These are phyloP conservation scores for Trichosanthes truncata DNA, from an alignment of 306 rosid genomes.

Conservation along the genomic window DNA sequence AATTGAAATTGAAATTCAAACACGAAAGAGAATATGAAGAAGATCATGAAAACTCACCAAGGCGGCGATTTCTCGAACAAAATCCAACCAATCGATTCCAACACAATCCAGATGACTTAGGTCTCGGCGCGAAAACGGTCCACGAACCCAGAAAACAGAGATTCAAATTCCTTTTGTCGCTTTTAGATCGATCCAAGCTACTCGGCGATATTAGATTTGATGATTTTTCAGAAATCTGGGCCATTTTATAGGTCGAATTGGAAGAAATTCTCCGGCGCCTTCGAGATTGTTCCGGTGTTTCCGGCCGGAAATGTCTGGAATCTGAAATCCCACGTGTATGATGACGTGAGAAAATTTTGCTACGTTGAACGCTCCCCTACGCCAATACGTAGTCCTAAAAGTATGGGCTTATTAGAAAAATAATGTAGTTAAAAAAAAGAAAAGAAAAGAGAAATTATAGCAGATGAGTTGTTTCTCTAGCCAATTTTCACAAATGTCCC, in stretches of 20 bases:
- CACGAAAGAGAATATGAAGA: conserved; percentile 18
- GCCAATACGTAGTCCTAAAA: not conserved
- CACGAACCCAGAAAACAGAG: conserved; percentile 38
- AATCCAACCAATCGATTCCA: conserved; percentile 36
- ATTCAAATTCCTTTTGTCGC: not conserved
- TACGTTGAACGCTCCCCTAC: not conserved
- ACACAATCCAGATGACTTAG: conserved; percentile 35
- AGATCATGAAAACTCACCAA: not conserved
- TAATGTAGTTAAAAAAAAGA: too few relatives aligned
- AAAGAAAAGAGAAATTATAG: too few relatives aligned
- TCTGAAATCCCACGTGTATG: conserved; percentile 17
- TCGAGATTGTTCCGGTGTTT: conserved; percentile 41
- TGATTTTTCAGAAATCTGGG: rapidly evolving
- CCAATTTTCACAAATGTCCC: too few relatives aligned
- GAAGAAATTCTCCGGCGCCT: not conserved
- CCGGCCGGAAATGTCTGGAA: conserved; percentile 19
- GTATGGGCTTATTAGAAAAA: too few relatives aligned
- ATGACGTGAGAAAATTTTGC: not conserved
- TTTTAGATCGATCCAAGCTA: not conserved
- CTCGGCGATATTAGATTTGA: not conserved
- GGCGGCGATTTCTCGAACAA: not conserved
- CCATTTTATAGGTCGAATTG: not conserved
- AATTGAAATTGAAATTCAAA: not conserved
- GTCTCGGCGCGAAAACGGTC: conserved; percentile 33
- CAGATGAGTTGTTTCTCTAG: too few relatives aligned